phyloP scores from a whole-genome alignment of 2,329 filamentous ascomycete species.

The Apiospora malaysiana region DNA sequence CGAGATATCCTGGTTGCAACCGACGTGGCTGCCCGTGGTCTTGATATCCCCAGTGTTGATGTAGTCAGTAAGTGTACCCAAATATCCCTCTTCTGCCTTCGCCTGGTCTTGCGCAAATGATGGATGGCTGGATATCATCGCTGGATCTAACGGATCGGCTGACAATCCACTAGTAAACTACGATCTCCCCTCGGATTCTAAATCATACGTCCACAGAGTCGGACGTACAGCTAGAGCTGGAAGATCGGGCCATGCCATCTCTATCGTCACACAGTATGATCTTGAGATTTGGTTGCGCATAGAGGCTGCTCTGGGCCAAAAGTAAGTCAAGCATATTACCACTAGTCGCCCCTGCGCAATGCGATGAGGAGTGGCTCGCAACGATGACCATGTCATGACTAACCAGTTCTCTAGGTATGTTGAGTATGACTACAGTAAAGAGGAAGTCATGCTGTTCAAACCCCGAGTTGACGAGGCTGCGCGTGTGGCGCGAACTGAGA shows the following conservation, averaged over 20 bases:
- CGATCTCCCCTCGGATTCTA: slow-evolving; percentile 82
- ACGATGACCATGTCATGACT: neutral
- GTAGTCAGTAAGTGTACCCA: slow-evolving; percentile 56
- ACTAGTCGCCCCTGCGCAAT: neutral
- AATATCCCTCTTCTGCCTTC: neutral
- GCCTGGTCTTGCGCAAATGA: neutral
- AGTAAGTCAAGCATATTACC: slow-evolving; percentile 53
- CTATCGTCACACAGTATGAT: slow-evolving; percentile 86
- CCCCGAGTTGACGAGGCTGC: slow-evolving; percentile 83
- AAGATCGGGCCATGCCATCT: slow-evolving; percentile 81
- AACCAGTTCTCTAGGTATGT: neutral
- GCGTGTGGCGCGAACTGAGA: slow-evolving; percentile 76
- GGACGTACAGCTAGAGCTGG: slow-evolving; percentile 88
- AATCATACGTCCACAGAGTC: slow-evolving; percentile 90
- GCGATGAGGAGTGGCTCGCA: neutral
- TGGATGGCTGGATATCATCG: neutral
- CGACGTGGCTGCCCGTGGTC: slow-evolving; percentile 89
- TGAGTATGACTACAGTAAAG: slow-evolving; percentile 74
- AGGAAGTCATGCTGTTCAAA: slow-evolving; percentile 84
- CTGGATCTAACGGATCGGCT: slow-evolving; percentile 60
- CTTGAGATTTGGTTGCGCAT: slow-evolving; percentile 73
- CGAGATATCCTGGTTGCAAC: slow-evolving; percentile 90
- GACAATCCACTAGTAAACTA: slow-evolving; percentile 66
- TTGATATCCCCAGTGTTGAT: slow-evolving; percentile 93
- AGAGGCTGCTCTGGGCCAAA: slow-evolving; percentile 80